phyloP scores from a whole-genome alignment of 2,329 filamentous ascomycete species.

The Shiraia bambusicola region DNA sequence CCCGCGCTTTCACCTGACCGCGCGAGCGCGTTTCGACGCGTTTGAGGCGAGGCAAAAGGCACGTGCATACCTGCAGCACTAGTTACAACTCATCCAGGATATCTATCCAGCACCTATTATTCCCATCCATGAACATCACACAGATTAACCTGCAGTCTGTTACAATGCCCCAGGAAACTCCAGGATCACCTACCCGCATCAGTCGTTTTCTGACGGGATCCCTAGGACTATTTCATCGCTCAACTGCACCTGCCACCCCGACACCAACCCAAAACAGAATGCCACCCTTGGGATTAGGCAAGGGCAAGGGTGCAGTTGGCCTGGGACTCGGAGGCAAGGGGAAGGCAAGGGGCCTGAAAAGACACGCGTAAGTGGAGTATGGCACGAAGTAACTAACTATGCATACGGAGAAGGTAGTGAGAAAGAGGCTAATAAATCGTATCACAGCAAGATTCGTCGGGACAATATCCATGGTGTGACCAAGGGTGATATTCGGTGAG shows the following conservation, averaged over 20 bases:
- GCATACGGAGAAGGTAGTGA: not conserved
- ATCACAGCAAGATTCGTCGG: conserved; percentile 30
- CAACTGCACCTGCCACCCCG: not conserved
- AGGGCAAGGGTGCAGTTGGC: conserved; percentile 19
- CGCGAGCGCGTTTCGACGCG: not conserved
- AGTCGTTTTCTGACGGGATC: no score
- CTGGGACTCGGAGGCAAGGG: conserved; percentile 20
- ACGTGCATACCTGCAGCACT: not conserved
- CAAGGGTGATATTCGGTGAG: conserved; percentile 40
- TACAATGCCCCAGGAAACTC: no score
- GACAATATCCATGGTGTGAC: conserved; percentile 40
- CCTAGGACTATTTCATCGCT: no score
- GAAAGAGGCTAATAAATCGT: conserved; percentile 3
- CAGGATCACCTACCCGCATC: no score
- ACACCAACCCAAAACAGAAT: not conserved
- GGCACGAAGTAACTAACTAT: no score
- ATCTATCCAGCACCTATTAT: no score
- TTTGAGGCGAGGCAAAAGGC: conserved; percentile 12
- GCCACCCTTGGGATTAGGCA: conserved; percentile 17
- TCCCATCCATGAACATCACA: no score
- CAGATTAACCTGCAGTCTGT: no score
- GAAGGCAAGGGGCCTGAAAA: conserved; percentile 19
- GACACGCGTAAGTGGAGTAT: conserved; percentile 28
- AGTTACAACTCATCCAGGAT: no score
- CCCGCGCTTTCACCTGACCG: not conserved